Evolutionary conservation across 164 flowering plant genomes (phyloP).

Genomic region (Macadamia tetraphylla): DNA sequence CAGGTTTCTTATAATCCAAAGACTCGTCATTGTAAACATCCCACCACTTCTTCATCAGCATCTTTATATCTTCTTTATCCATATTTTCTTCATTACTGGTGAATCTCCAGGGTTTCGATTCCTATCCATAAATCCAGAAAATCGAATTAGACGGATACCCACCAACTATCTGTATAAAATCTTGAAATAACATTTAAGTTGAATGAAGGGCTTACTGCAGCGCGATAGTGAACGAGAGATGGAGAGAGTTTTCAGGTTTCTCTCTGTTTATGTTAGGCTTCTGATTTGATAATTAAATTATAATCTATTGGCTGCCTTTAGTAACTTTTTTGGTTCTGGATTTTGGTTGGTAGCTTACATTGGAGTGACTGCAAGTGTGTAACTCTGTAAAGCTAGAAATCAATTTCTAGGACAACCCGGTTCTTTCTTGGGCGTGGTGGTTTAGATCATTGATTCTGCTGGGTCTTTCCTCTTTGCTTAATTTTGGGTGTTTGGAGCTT

Average conservation of each 20-base stretch:
- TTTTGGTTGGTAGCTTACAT: slow-evolving; percentile 9
- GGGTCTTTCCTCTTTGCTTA: slow-evolving; percentile 8
- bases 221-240: background rate
- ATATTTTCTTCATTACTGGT: slow-evolving; percentile 79
- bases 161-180: no score
- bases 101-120: slow-evolving; percentile 85
- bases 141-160: no score
- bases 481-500: slow-evolving; percentile 10
- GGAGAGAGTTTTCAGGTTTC: slow-evolving; percentile 11
- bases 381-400: slow-evolving; percentile 19
- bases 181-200: background rate
- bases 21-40: slow-evolving; percentile 41
- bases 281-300: slow-evolving; percentile 13
- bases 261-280: slow-evolving; percentile 1
- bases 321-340: no score
- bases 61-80: slow-evolving; percentile 69
- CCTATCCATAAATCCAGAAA: slow-evolving; percentile 16
- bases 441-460: slow-evolving; percentile 6
- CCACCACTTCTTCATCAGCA: slow-evolving; percentile 29
- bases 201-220: background rate
- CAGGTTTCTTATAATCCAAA: slow-evolving; percentile 22
- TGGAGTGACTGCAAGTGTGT: slow-evolving; percentile 2
- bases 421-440: slow-evolving; percentile 7
- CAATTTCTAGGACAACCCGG: slow-evolving; percentile 12
- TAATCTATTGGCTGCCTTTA: slow-evolving; percentile 18